Evolutionary conservation across 495 filamentous ascomycete genomes (phyloP).

Genomic region (Tuber microsphaerosporum): DNA sequence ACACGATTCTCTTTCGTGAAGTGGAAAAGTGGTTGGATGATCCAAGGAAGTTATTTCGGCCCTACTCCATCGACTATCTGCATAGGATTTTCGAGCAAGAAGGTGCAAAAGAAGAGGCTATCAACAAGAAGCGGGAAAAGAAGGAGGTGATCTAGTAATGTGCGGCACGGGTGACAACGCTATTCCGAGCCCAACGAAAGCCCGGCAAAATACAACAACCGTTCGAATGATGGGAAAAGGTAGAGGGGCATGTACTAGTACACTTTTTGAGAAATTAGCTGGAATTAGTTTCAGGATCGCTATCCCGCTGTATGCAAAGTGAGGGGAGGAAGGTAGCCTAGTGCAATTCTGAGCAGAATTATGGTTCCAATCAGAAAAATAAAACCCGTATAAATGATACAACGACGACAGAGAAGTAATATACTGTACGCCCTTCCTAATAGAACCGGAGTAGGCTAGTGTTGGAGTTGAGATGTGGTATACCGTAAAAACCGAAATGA

Average conservation of each 20-base stretch:
- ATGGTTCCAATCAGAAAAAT: neutral
- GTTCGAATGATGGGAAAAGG: neutral
- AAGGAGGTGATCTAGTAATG: neutral
- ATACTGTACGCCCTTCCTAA: neutral
- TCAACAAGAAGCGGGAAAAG: neutral
- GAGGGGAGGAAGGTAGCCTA: neutral
- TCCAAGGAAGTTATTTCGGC: neutral
- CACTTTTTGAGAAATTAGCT: neutral
- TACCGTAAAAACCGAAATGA: no score
- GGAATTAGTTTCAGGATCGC: neutral
- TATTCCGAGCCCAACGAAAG: neutral
- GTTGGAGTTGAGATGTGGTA: neutral
- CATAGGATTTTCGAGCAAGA: slow-evolving; percentile 5
- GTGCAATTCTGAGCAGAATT: neutral
- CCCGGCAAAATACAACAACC: neutral
- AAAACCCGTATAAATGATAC: neutral
- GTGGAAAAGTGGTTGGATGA: slow-evolving; percentile 1
- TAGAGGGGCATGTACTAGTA: neutral
- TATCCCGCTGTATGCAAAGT: neutral
- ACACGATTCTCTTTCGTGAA: slow-evolving; percentile 2
- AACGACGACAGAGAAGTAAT: neutral
- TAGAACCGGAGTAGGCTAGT: neutral
- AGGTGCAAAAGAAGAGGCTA: neutral
- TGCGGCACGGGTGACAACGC: neutral
- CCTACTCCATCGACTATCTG: slow-evolving; percentile 3